Base-by-base conservation (phyloP, 495 filamentous ascomycete species). In the Aspergillus conjunctus region DNA sequence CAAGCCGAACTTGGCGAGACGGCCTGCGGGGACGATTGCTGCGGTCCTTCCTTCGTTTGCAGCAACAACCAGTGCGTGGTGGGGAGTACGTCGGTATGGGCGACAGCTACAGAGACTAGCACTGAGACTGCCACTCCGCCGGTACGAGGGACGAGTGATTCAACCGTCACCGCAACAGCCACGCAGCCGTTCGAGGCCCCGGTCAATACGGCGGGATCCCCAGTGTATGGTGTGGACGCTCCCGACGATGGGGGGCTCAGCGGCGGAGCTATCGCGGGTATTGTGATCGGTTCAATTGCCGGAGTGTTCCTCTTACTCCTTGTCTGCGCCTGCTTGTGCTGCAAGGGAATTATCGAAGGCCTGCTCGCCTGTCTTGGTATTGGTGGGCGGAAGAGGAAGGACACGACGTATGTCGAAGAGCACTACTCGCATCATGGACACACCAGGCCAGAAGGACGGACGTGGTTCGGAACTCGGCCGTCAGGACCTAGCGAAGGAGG, bases 261-360 rank as follows among this genome's bases (percentile, higher is more conserved):
- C 68, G 85, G 83, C 51, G 92, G 92, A 59, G 92, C 92, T 22
- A 96, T 97, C 66, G 92, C 92, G n/a, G 92, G 92, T 45, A 97
- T 97, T 64, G 92, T 97, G 61, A 89, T 97, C 51, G 92, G 92
- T 63, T 85, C 87, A 6, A 83, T 97, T 63, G 85, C 83, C n/a
- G 92, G 88, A 66, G 79, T 92, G 21, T 70, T 87, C 51, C 72
- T 96, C 2, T 79, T 96, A 15, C 68, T 90, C 11, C 81, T 93
- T 4, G 64, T 96, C 54, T 92, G 89, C 73, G 83, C 86, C 69
- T 92, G 84, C 78, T 84, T 86, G 74, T 88, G 91, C 65, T 82
- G 87, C 60, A 84, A 82, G 60, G 86, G 86, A 9, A 72, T 86
- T 18, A 80, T 90, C 71, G 82, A 88, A 56, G 81, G 76, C 15